Evolutionary conservation across 192 early-diverging fungal genomes (phyloP).

Genomic region (Backusella liffmaniae): DNA sequence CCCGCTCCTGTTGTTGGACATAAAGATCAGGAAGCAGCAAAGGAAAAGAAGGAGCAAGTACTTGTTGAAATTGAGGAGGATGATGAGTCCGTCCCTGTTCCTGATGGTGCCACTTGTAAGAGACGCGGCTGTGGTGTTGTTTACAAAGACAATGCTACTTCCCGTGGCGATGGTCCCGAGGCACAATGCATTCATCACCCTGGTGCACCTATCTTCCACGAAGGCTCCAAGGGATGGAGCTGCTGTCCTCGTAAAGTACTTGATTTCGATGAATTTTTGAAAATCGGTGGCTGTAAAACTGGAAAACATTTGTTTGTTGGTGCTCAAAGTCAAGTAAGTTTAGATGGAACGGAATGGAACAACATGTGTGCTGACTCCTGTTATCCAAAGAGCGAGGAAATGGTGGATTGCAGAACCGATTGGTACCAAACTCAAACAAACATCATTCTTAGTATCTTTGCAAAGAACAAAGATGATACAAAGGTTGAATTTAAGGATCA

Average conservation of each 20-base stretch:
- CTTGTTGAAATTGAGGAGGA: conserved; percentile 59
- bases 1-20: conserved; percentile 22
- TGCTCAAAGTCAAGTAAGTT: conserved; percentile 26
- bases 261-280: conserved; percentile 98
- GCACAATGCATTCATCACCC: conserved; percentile 84
- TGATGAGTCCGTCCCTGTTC: conserved; percentile 66
- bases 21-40: conserved; percentile 29
- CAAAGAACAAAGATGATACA: conserved; percentile 81
- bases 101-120: conserved; percentile 78
- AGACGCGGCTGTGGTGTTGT: conserved; percentile 72
- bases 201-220: conserved; percentile 93
- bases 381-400: conserved; percentile 33
- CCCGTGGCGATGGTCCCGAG: conserved; percentile 45
- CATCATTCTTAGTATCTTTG: conserved; percentile 90
- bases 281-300: conserved; percentile 88
- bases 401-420: conserved; percentile 83
- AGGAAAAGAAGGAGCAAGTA: conserved; percentile 56
- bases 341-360: not conserved
- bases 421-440: conserved; percentile 91
- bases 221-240: conserved; percentile 96
- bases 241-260: conserved; percentile 94
- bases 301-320: conserved; percentile 92
- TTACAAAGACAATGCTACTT: conserved; percentile 61
- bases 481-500: conserved; percentile 58
- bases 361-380: not conserved